A percentile compares a stretch with the other conserved stretches of the same genome.
phyloP scores from a whole-genome alignment of 768 basidiomycete genomes.

The Podaxis sp. region DNA sequence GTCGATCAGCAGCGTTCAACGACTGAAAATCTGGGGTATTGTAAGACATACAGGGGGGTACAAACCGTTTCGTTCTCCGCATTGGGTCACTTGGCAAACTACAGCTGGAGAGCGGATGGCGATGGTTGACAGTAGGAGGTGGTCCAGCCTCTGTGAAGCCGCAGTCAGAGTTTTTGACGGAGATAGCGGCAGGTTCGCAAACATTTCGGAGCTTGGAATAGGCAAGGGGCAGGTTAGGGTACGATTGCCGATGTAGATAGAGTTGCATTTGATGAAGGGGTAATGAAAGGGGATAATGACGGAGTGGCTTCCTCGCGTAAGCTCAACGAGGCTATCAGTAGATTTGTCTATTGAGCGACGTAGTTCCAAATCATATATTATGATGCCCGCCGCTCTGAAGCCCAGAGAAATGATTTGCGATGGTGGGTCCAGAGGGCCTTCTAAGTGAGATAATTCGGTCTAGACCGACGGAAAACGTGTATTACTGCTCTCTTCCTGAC shows the following conservation, averaged over 20 bases:
- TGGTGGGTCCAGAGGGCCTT: slow-evolving; percentile 58
- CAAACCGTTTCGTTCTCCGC: no score
- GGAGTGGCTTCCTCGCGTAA: background rate
- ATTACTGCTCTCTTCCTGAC: slow-evolving; percentile 52
- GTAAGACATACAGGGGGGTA: no score
- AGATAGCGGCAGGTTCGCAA: background rate
- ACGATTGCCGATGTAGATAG: background rate
- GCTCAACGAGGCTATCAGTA: background rate
- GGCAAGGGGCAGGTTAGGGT: background rate
- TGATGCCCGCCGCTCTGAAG: slow-evolving; percentile 69
- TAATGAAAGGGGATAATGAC: background rate
- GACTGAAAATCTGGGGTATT: no score
- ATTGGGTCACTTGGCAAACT: background rate
- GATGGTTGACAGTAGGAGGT: background rate
- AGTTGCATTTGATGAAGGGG: background rate
- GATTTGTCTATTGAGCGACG: slow-evolving; percentile 21
- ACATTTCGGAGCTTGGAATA: background rate
- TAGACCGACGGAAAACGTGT: slow-evolving; percentile 25
- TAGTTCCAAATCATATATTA: slow-evolving; percentile 61
- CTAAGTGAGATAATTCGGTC: slow-evolving; percentile 32
- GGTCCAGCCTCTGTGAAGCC: background rate
- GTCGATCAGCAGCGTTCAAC: no score
- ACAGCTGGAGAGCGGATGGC: background rate
- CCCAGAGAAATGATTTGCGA: slow-evolving; percentile 69
- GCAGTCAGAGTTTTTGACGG: background rate